phyloP scores from a whole-genome alignment of 1,284 basidiomycete genomes.

The Pascua sp. region DNA sequence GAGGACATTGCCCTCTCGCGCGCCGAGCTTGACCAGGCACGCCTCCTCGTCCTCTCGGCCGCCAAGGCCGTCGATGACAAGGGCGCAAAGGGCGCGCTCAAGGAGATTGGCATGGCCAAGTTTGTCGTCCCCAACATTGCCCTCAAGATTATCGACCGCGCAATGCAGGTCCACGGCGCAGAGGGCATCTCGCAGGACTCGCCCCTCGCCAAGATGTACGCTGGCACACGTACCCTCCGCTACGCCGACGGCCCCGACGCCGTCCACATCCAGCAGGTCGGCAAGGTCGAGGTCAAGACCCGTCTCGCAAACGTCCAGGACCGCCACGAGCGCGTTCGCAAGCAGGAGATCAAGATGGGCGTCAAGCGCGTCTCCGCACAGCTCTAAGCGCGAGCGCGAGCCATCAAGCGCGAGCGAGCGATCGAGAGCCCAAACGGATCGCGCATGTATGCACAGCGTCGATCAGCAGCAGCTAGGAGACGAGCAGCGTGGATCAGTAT shows the following conservation, averaged over 20 bases:
- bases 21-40: slow-evolving; percentile 84
- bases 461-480: too few species aligned
- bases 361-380: slow-evolving; percentile 1
- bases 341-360: slow-evolving; percentile 7
- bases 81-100: slow-evolving; percentile 89
- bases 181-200: slow-evolving; percentile 92
- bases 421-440: not conserved
- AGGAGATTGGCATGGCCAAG: slow-evolving; percentile 98
- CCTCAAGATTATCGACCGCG: slow-evolving; percentile 79
- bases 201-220: slow-evolving; percentile 72
- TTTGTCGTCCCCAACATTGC: slow-evolving; percentile 90
- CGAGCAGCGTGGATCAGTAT: too few species aligned
- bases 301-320: slow-evolving; percentile 14
- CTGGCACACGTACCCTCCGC: slow-evolving; percentile 77
- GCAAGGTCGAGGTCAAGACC: slow-evolving; percentile 70
- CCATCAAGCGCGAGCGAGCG: not conserved
- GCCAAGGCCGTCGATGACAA: slow-evolving; percentile 89
- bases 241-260: slow-evolving; percentile 91
- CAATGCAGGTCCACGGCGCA: slow-evolving; percentile 91
- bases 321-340: slow-evolving; percentile 10
- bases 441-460: not conserved
- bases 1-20: slow-evolving; percentile 86
- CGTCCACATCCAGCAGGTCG: slow-evolving; percentile 93
- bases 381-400: slow-evolving; percentile 5
- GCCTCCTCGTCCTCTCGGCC: slow-evolving; percentile 85